These are phyloP conservation scores for Ashbya aceris DNA, from an alignment of 1,139 yeast genomes.

Conservation along the genomic window DNA sequence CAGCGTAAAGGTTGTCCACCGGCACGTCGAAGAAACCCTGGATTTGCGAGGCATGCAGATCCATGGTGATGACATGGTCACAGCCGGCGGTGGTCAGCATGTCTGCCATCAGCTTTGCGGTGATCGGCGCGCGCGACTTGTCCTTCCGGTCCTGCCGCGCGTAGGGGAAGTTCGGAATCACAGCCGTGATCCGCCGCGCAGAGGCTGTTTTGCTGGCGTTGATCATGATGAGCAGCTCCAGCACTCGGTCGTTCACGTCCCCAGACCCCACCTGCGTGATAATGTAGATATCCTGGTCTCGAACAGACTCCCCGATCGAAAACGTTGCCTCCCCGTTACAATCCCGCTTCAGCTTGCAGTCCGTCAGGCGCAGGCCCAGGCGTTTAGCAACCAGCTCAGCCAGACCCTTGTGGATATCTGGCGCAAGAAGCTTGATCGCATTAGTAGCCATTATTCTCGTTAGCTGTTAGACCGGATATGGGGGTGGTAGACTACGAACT, in stretches of 20 bases:
- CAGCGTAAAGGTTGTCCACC: conserved; percentile 92
- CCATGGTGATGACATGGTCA: conserved; percentile 95
- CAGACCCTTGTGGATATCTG: conserved; percentile 79
- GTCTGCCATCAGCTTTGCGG: conserved; percentile 93
- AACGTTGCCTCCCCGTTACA: conserved; percentile 84
- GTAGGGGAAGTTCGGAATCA: conserved; percentile 91
- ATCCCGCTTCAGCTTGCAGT: conserved; percentile 58
- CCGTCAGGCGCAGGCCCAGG: conserved; percentile 54
- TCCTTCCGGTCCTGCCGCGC: conserved; percentile 97
- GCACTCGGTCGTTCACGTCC: conserved; percentile 75
- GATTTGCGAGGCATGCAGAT: conserved; percentile 92
- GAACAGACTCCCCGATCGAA: conserved; percentile 86
- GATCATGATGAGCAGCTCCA: conserved; percentile 84
- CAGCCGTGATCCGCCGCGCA: conserved; percentile 91
- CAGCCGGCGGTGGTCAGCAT: conserved; percentile 95
- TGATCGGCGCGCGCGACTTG: conserved; percentile 92
- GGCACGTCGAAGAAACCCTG: conserved; percentile 97
- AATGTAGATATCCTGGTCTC: conserved; percentile 93
- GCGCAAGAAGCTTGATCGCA: conserved; percentile 79
- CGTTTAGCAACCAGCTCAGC: conserved; percentile 75
- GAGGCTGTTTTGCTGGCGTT: conserved; percentile 94
- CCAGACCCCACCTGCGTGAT: conserved; percentile 89
- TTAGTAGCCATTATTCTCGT: conserved; percentile 54
- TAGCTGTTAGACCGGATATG: not conserved
- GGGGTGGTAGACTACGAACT: not conserved